Evolutionary conservation across 179 eudicot species (phyloP).

Genomic region (Beta macrorhiza): DNA sequence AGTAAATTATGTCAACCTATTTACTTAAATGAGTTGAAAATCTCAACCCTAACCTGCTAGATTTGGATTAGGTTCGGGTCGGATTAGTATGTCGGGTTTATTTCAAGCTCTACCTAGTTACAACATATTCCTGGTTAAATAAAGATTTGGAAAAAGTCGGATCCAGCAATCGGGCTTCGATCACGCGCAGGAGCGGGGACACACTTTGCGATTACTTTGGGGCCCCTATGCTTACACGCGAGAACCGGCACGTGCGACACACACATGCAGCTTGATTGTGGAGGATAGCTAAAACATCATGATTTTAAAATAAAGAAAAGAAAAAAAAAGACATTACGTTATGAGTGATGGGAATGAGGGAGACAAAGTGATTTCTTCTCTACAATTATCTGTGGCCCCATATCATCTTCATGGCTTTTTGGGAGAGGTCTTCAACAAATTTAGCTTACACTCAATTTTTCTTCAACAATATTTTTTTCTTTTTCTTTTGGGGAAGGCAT

Average conservation of each 20-base stretch:
- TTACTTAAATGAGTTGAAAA: too few species aligned
- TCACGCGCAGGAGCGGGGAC: conserved; percentile 26
- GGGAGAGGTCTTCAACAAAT: conserved; percentile 6
- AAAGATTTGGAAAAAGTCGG: background rate
- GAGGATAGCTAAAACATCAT: conserved; percentile 1
- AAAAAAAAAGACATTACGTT: background rate
- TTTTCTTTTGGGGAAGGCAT: too few species aligned
- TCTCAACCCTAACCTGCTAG: too few species aligned
- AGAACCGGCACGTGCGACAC: conserved; percentile 12
- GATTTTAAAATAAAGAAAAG: background rate
- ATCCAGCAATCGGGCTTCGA: background rate
- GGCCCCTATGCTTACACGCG: conserved; percentile 15
- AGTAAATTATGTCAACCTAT: too few species aligned
- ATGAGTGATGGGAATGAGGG: conserved; percentile 33
- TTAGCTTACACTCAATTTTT: background rate
- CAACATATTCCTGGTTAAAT: background rate
- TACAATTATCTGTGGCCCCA: conserved; percentile 19
- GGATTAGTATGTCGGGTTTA: too few species aligned
- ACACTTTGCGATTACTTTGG: conserved; percentile 4
- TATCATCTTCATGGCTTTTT: conserved; percentile 15
- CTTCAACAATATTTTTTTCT: background rate
- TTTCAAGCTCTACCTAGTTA: too few species aligned
- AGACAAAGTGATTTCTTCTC: conserved; percentile 31
- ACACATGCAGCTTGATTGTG: conserved; percentile 5
- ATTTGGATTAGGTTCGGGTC: too few species aligned